These are phyloP conservation scores for Saturnispora diversa DNA, from an alignment of 805 yeast species.

Conservation along the genomic window DNA sequence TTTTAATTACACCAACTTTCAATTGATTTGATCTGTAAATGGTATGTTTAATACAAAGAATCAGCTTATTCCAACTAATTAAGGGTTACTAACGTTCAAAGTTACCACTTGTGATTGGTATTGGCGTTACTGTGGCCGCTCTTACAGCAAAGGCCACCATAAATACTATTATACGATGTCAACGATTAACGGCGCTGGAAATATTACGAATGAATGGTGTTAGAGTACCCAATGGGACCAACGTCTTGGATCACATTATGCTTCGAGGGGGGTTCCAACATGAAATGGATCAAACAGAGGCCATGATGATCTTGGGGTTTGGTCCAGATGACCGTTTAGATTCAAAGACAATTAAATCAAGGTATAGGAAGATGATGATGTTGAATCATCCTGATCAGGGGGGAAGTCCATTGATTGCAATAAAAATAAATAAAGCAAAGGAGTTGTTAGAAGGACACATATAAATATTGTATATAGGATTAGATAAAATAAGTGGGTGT, in stretches of 20 bases:
- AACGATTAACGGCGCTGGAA: slow-evolving; percentile 28
- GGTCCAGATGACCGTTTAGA: slow-evolving; percentile 45
- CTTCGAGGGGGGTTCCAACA: slow-evolving; percentile 56
- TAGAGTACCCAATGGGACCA: not conserved
- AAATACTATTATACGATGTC: slow-evolving; percentile 27
- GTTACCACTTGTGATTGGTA: slow-evolving; percentile 47
- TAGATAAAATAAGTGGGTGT: too few relatives aligned
- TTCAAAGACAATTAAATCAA: slow-evolving; percentile 48
- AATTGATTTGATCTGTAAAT: too few relatives aligned
- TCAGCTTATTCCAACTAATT: not conserved
- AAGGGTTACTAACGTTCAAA: slow-evolving; percentile 15
- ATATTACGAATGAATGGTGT: slow-evolving; percentile 37
- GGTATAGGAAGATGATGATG: slow-evolving; percentile 71
- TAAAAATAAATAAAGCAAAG: slow-evolving; percentile 82
- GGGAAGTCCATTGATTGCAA: slow-evolving; percentile 73
- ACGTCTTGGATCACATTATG: slow-evolving; percentile 12
- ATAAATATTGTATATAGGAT: not conserved
- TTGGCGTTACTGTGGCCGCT: slow-evolving; percentile 48
- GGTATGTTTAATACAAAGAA: slow-evolving; percentile 1
- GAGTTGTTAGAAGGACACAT: slow-evolving; percentile 56
- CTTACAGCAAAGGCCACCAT: slow-evolving; percentile 37
- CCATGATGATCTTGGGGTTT: slow-evolving; percentile 55
- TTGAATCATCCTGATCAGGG: slow-evolving; percentile 86
- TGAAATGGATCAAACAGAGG: slow-evolving; percentile 64
- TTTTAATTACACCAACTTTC: too few relatives aligned